Percentiles rank a stretch among this genome's conserved stretches.
Evolutionary conservation across 2,329 filamentous ascomycete genomes (phyloP).

Genomic region (Pyrenochaeta sp.): DNA sequence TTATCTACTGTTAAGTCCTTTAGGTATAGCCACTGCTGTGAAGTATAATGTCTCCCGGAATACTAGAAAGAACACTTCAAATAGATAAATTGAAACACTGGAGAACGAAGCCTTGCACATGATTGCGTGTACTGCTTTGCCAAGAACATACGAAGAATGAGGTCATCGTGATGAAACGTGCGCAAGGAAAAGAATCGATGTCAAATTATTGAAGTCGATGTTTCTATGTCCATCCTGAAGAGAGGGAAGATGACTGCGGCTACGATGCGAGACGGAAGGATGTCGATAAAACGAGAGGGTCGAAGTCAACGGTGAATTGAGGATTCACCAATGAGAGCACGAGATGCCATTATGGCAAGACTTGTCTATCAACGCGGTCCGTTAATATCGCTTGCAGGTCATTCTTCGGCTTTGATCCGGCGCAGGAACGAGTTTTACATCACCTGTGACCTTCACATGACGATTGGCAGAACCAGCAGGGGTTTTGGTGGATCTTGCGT

Average conservation of each 20-base stretch:
- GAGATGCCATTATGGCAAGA: not conserved
- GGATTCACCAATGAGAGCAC: not conserved
- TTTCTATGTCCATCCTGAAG: too few species aligned
- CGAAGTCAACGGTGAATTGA: not conserved
- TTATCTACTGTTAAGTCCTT: not conserved
- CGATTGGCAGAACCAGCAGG: not conserved
- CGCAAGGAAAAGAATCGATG: not conserved
- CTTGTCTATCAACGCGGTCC: too few species aligned
- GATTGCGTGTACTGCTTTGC: not conserved
- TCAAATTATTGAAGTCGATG: too few species aligned
- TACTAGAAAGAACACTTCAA: too few species aligned
- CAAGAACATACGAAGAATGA: not conserved
- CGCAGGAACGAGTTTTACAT: not conserved
- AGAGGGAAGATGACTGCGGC: too few species aligned
- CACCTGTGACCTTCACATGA: not conserved
- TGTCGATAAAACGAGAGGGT: not conserved
- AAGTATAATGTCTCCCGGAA: not conserved
- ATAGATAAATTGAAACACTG: too few species aligned
- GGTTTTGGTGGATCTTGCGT: not conserved
- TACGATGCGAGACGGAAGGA: not conserved
- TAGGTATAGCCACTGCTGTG: not conserved
- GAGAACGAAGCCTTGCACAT: not conserved
- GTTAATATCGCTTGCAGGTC: not conserved
- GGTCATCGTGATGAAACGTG: not conserved
- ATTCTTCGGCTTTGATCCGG: not conserved